Conservation (phyloP, 2,329 filamentous ascomycete genomes). For the Conoideocrella luteorostrata region DNA sequence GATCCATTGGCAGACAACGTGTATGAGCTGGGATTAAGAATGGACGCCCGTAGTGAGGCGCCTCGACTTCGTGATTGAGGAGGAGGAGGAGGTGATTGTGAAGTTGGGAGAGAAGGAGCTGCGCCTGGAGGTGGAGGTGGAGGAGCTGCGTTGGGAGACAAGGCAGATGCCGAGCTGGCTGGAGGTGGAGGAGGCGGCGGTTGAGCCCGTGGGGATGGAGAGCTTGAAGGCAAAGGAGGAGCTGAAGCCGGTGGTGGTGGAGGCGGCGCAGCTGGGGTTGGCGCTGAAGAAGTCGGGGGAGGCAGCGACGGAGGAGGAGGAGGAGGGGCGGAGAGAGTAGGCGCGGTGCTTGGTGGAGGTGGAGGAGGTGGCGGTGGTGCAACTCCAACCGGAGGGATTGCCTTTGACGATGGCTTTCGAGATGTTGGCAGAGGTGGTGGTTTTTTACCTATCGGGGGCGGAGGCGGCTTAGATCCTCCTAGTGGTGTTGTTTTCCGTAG, state of each 20-base stretch:
- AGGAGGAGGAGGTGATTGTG: slow-evolving; percentile 34
- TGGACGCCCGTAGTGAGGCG: slow-evolving; percentile 48
- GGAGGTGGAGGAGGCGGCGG: slow-evolving; percentile 27
- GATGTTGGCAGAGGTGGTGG: slow-evolving; percentile 56
- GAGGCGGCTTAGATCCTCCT: slow-evolving; percentile 43
- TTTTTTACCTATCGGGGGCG: slow-evolving; percentile 74
- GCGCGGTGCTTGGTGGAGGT: slow-evolving; percentile 27
- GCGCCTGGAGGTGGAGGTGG: slow-evolving; percentile 21
- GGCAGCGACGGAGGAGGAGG: slow-evolving; percentile 36
- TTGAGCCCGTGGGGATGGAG: slow-evolving; percentile 32
- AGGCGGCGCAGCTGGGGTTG: slow-evolving; percentile 33
- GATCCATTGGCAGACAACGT: slow-evolving; percentile 62
- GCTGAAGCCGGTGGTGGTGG: slow-evolving; percentile 25
- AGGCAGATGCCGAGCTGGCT: slow-evolving; percentile 22
- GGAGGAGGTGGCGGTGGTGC: slow-evolving; percentile 28
- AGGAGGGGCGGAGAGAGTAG: slow-evolving; percentile 34
- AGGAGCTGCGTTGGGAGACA: slow-evolving; percentile 25
- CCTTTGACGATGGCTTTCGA: slow-evolving; percentile 46
- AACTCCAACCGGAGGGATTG: slow-evolving; percentile 24
- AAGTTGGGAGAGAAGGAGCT: slow-evolving; percentile 22
- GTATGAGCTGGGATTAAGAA: slow-evolving; percentile 71
- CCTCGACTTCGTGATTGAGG: slow-evolving; percentile 33
- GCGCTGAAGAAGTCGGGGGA: slow-evolving; percentile 35
- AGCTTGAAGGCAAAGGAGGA: slow-evolving; percentile 12
- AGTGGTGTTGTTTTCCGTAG: slow-evolving; percentile 51